Evolutionary conservation across 768 basidiomycete genomes (phyloP).

Genomic region (Amylocystis lapponica): DNA sequence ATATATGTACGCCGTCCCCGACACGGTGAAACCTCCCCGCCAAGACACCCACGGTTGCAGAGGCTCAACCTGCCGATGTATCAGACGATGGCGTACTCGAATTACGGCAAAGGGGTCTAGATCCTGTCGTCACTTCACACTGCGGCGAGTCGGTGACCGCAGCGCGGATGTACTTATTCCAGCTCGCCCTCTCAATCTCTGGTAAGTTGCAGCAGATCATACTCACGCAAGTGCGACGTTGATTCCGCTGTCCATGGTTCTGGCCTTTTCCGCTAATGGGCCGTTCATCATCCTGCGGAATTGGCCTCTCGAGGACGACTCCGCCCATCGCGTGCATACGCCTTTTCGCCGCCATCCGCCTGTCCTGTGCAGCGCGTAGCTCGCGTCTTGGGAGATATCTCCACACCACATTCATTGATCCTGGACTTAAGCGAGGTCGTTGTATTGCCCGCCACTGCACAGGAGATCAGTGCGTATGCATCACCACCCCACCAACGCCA

Average conservation of each 20-base stretch:
- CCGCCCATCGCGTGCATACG: neutral
- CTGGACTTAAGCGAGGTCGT: neutral
- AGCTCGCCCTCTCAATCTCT: conserved; percentile 2
- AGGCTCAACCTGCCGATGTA: too few species aligned
- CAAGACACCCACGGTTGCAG: too few species aligned
- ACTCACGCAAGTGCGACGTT: neutral
- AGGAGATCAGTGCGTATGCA: neutral
- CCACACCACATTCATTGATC: conserved; percentile 1
- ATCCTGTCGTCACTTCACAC: too few species aligned
- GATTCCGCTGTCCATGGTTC: neutral
- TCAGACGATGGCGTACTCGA: too few species aligned
- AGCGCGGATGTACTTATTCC: too few species aligned
- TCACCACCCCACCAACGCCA: neutral
- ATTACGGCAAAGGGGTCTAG: too few species aligned
- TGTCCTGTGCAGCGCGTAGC: conserved; percentile 1
- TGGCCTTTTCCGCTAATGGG: neutral
- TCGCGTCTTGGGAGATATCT: neutral
- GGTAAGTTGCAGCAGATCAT: neutral
- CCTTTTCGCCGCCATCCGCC: conserved; percentile 1
- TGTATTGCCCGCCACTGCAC: conserved; percentile 2
- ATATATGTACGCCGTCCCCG: too few species aligned
- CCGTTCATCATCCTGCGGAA: neutral
- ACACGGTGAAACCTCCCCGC: too few species aligned
- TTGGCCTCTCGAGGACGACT: neutral
- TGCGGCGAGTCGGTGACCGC: too few species aligned